A percentile compares a stretch with the other conserved stretches of the same genome.
These are phyloP conservation scores for Tricholoma bakamatsutake DNA, from an alignment of 768 basidiomycete genomes.

Conservation along the genomic window DNA sequence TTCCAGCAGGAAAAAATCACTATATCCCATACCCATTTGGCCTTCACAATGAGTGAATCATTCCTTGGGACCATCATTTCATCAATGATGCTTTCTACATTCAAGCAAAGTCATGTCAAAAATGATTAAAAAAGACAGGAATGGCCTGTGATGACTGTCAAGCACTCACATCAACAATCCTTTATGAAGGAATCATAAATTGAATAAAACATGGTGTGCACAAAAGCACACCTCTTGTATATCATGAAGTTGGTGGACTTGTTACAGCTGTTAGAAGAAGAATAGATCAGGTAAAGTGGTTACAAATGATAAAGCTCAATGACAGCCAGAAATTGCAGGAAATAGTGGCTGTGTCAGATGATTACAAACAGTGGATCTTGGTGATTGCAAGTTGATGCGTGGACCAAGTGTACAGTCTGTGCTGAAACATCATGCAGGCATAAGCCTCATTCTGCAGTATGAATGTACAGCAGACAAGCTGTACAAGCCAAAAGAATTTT, in stretches of 20 bases:
- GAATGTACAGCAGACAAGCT: constrained; percentile 7
- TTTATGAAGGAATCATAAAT: no score
- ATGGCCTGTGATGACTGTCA: no score
- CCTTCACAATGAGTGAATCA: background rate
- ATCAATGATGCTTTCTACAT: no score
- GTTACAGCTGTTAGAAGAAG: background rate
- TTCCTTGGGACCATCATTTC: background rate
- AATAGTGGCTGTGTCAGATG: background rate
- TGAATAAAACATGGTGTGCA: no score
- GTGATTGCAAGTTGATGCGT: constrained; percentile 10
- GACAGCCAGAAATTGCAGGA: background rate
- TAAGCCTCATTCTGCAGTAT: constrained; percentile 3
- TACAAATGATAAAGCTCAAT: constrained; percentile 5
- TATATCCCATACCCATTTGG: background rate
- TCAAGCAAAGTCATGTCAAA: no score
- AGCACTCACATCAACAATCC: no score
- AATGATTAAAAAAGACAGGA: no score
- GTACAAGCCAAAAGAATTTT: constrained; percentile 14
- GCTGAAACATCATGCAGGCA: constrained; percentile 4
- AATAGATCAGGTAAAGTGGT: background rate
- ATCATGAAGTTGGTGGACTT: no score
- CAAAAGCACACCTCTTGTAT: no score
- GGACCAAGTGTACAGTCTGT: constrained; percentile 9
- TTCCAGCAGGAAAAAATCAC: background rate
- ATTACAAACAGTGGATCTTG: constrained; percentile 12